Evolutionary conservation across 306 rosid species (phyloP).

Genomic region (Pyrus betulifolia): DNA sequence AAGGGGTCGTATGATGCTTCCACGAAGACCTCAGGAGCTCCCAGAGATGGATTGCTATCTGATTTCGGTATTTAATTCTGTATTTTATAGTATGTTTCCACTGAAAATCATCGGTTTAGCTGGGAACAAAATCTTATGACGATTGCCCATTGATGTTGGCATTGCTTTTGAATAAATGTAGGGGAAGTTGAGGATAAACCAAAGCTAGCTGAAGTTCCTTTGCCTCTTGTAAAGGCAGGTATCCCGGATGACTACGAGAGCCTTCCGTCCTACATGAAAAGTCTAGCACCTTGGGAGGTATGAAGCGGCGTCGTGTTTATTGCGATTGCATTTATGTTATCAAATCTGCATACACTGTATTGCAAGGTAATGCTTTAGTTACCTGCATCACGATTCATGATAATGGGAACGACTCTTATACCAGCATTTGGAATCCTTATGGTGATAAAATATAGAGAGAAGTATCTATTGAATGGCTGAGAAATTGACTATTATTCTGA

Average conservation of each 20-base stretch:
- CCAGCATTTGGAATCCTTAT: neutral
- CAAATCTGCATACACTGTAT: neutral
- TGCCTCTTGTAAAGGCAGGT: conserved; percentile 30
- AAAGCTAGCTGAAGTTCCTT: conserved; percentile 26
- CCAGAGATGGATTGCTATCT: conserved; percentile 19
- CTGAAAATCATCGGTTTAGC: neutral
- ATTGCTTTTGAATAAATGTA: conserved; percentile 11
- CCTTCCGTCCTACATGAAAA: conserved; percentile 76
- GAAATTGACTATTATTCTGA: neutral
- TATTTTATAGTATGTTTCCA: neutral
- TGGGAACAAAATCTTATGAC: neutral
- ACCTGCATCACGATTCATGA: neutral
- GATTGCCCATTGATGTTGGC: neutral
- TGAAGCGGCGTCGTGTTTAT: conserved; percentile 8
- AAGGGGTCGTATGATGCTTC: conserved; percentile 23
- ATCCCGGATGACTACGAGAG: conserved; percentile 54
- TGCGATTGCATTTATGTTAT: neutral
- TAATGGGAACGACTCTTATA: neutral
- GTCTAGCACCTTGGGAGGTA: conserved; percentile 90
- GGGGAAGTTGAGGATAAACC: conserved; percentile 29
- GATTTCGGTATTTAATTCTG: conserved; percentile 23
- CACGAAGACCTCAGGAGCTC: neutral
- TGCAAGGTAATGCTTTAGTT: neutral
- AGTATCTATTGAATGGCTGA: neutral
- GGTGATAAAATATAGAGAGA: neutral